These are phyloP conservation scores for Metarhizium humberi DNA, from an alignment of 2,329 filamentous ascomycete species.

Conservation along the genomic window DNA sequence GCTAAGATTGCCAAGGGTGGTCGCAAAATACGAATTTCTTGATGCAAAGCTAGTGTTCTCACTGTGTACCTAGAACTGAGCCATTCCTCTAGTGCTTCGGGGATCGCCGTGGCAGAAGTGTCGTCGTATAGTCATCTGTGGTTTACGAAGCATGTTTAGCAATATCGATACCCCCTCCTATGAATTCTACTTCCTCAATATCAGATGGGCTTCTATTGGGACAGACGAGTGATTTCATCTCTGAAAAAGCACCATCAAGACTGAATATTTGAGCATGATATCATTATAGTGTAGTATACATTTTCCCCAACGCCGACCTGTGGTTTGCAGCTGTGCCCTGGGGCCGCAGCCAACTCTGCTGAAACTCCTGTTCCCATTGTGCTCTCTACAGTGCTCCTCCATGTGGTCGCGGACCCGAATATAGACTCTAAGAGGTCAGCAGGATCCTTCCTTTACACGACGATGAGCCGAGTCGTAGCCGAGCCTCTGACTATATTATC, in stretches of 20 bases:
- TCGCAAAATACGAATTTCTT: conserved; percentile 34
- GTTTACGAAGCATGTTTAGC: neutral
- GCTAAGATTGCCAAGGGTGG: conserved; percentile 46
- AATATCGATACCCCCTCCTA: neutral
- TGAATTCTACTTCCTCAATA: neutral
- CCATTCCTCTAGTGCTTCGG: neutral
- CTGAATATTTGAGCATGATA: neutral
- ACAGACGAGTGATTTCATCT: neutral
- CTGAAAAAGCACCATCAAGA: neutral
- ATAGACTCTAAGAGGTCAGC: too few species aligned
- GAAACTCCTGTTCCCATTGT: too few species aligned
- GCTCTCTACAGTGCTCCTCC: too few species aligned
- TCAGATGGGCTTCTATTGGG: neutral
- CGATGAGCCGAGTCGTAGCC: too few species aligned
- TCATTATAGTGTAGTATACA: neutral
- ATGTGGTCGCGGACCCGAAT: too few species aligned
- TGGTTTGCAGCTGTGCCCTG: neutral
- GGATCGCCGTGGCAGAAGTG: neutral
- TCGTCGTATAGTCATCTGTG: neutral
- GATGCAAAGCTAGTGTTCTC: conserved; percentile 5
- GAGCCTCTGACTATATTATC: too few species aligned
- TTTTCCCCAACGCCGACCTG: neutral
- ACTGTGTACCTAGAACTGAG: neutral
- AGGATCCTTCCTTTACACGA: too few species aligned
- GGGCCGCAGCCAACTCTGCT: too few species aligned